A percentile compares a stretch with the other conserved stretches of the same genome.
Conservation (phyloP, 495 filamentous ascomycete genomes). For the Penicillium roqueforti region DNA sequence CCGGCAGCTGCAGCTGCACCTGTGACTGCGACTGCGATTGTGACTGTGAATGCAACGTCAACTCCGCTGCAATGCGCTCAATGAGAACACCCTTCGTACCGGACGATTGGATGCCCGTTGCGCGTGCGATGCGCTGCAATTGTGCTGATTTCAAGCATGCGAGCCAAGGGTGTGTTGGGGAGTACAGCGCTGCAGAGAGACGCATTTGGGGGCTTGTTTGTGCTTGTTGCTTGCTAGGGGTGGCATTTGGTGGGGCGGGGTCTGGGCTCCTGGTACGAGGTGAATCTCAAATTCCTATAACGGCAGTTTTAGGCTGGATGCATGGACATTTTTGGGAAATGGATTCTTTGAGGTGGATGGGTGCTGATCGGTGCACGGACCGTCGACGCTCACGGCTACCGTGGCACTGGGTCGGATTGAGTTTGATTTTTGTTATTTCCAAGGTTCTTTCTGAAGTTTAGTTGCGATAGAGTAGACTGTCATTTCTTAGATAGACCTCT, state of each 20-base stretch:
- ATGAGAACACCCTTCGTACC: slow-evolving; percentile 48
- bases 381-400: background rate
- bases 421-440: background rate
- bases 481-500: background rate
- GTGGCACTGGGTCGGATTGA: background rate
- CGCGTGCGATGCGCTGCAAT: slow-evolving; percentile 48
- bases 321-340: background rate
- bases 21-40: background rate
- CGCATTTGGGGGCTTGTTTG: slow-evolving; percentile 15
- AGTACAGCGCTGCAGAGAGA: slow-evolving; percentile 5
- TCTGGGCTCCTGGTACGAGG: background rate
- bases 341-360: background rate
- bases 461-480: background rate
- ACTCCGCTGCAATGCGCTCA: slow-evolving; percentile 20
- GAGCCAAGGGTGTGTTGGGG: slow-evolving; percentile 28
- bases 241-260: background rate
- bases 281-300: no score
- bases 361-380: slow-evolving; percentile 5
- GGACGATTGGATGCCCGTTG: slow-evolving; percentile 47
- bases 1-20: background rate
- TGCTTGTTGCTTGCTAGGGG: background rate
- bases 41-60: slow-evolving; percentile 11
- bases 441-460: background rate
- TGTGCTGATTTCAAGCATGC: slow-evolving; percentile 39
- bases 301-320: background rate